phyloP scores from a whole-genome alignment of 345 rosid genomes.

The Populus euphratica region DNA sequence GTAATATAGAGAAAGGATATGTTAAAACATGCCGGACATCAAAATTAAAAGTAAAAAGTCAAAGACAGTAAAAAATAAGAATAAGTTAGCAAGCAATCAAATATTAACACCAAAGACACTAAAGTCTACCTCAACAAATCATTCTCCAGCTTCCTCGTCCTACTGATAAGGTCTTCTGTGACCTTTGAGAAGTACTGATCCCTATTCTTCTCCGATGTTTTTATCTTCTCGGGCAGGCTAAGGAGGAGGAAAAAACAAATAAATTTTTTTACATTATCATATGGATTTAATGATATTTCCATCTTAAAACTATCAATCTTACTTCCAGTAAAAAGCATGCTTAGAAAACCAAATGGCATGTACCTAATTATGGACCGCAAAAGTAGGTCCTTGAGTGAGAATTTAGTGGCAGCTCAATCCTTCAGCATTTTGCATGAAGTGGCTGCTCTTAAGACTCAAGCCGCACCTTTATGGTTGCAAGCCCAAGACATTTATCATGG shows the following conservation, averaged over 20 bases:
- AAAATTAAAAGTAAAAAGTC: background rate
- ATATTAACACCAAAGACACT: background rate
- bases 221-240: conserved; percentile 43
- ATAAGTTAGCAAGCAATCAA: background rate
- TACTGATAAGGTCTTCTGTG: conserved; percentile 49
- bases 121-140: conserved; percentile 52
- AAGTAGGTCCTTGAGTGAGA: background rate
- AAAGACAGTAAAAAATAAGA: background rate
- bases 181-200: conserved; percentile 48
- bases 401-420: background rate
- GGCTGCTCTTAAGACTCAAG: background rate
- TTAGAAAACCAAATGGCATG: background rate
- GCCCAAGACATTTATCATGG: background rate
- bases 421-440: conserved; percentile 1
- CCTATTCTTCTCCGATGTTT: conserved; percentile 34
- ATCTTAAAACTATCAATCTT: conserved; percentile 3
- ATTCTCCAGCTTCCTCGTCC: conserved; percentile 53
- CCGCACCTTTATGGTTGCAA: background rate
- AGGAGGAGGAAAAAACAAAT: background rate
- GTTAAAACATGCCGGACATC: background rate
- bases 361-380: background rate
- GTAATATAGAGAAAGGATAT: background rate
- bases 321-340: background rate
- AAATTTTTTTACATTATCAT: background rate
- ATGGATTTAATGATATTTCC: background rate